Evolutionary conservation across 345 rosid genomes (phyloP), one percentile per base, ranked within the genome.

Genomic region (Heritiera littoralis): DNA sequence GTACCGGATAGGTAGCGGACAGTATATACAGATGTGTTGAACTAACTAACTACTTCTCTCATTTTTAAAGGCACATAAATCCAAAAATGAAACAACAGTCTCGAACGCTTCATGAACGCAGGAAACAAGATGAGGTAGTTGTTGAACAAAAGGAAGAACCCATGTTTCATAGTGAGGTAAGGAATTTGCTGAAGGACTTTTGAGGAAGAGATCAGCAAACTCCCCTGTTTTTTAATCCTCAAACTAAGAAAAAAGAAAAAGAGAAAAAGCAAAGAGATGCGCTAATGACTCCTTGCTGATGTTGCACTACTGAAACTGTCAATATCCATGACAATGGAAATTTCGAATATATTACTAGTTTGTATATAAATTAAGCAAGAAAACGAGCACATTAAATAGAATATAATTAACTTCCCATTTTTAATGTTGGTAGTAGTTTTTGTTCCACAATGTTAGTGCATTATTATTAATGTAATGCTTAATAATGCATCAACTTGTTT

Each of bases 61-160:
- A 45, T 65, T 69, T 70, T 74, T 73, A 30, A 52, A 88, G 91
- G 86, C 72, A 30, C 28, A 80, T 81, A 63, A 86, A 81, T 41
- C 78, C 83, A 18, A 88, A 80, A 79, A 76, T 81, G 83, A 88
- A 79, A 83, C 78, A 80, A 56, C 60, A 85, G 59, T 86, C 89
- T 80, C 81, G 72, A 55, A 81, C 84, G 15, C 82, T 82, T 67
- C 85, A 81, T 0, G 92, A 88, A 77, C 75, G 56, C n/a, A 79
- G 79, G 82, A 85, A 32, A 66, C 82, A 80, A 63, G 83, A 80
- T 70, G 46, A 23, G 51, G 67, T 41, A 1, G 68, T 82, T 9
- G 78, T 23, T 23, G 28, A 83, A 65, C 78, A 72, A 15, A 75
- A 80, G 23, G 81, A 76, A 65, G 83, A 86, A 52, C 59, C 49